These are phyloP conservation scores for Aspergillus cristatus DNA, from an alignment of 495 filamentous ascomycete species.

Conservation along the genomic window DNA sequence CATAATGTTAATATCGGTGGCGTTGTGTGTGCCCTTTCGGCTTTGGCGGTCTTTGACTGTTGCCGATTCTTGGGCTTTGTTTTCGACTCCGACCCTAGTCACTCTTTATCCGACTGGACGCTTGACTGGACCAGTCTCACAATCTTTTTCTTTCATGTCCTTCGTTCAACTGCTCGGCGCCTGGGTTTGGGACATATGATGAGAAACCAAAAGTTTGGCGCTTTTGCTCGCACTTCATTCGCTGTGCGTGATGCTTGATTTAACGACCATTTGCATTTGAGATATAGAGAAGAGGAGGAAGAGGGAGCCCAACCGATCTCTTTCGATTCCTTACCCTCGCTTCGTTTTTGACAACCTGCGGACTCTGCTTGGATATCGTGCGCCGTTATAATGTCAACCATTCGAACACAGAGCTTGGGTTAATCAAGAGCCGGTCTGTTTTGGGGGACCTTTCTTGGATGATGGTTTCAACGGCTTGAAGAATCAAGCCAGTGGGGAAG, in stretches of 20 bases:
- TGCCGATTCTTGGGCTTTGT: constrained; percentile 14
- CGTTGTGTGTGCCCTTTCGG: constrained; percentile 12
- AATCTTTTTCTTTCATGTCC: constrained; percentile 35
- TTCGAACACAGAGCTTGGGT: no score
- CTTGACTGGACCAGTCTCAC: constrained; percentile 31
- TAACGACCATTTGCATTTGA: constrained; percentile 30
- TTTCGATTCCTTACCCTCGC: no score
- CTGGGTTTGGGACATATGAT: constrained; percentile 23
- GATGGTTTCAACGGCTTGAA: no score
- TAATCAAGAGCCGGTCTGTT: no score
- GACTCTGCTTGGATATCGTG: no score
- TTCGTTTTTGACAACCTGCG: no score
- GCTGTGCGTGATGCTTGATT: constrained; percentile 28
- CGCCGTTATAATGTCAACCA: no score
- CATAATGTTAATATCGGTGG: constrained; percentile 36
- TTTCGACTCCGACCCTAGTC: constrained; percentile 30
- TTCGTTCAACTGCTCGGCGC: constrained; percentile 40
- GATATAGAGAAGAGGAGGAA: constrained; percentile 25
- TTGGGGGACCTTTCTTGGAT: no score
- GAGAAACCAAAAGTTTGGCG: constrained; percentile 26
- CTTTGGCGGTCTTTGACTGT: constrained; percentile 11
- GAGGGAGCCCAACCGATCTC: no score
- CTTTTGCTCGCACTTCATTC: constrained; percentile 35
- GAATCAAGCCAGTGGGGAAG: no score
- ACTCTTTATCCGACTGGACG: constrained; percentile 32